Percentiles rank a stretch among this genome's conserved stretches.
These are phyloP conservation scores for Lachnellula cervina DNA, from an alignment of 2,329 filamentous ascomycete genomes.

Conservation along the genomic window DNA sequence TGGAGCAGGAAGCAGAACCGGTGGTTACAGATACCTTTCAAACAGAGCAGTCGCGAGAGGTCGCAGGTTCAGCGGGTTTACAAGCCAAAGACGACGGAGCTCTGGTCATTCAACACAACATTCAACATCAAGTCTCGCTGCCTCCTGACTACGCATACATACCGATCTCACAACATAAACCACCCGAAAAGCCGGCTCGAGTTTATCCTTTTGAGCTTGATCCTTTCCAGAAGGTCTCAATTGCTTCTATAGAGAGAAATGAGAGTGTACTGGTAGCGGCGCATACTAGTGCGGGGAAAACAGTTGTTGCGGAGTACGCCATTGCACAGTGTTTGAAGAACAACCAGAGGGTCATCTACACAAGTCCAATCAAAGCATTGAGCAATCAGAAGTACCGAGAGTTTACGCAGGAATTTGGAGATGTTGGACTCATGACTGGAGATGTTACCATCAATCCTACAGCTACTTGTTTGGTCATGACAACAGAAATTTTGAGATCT, in stretches of 20 bases:
- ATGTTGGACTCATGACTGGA: slow-evolving; percentile 96
- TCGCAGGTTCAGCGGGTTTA: slow-evolving; percentile 53
- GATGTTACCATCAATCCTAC: slow-evolving; percentile 99
- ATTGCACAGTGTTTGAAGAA: slow-evolving; percentile 96
- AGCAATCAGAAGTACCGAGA: slow-evolving; percentile 99
- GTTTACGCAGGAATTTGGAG: slow-evolving; percentile 91
- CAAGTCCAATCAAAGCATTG: slow-evolving; percentile 96
- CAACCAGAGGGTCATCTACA: slow-evolving; percentile 98
- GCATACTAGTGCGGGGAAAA: slow-evolving; percentile 96
- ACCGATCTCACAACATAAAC: slow-evolving; percentile 89
- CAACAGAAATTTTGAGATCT: slow-evolving; percentile 95
- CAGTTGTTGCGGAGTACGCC: slow-evolving; percentile 95
- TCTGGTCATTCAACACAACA: slow-evolving; percentile 89
- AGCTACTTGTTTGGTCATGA: slow-evolving; percentile 97
- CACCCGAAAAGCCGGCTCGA: slow-evolving; percentile 80
- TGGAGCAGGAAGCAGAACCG: slow-evolving; percentile 63
- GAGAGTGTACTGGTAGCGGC: slow-evolving; percentile 97
- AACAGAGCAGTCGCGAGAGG: slow-evolving; percentile 87
- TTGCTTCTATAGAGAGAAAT: slow-evolving; percentile 90
- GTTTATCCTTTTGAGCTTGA: slow-evolving; percentile 88
- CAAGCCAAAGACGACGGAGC: slow-evolving; percentile 40
- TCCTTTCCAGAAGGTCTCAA: slow-evolving; percentile 93
- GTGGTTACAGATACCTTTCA: slow-evolving; percentile 92
- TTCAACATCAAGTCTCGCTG: slow-evolving; percentile 94
- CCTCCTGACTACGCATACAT: slow-evolving; percentile 92